These are phyloP conservation scores for Leccinum variicolor DNA, from an alignment of 768 basidiomycete genomes.

Conservation along the genomic window DNA sequence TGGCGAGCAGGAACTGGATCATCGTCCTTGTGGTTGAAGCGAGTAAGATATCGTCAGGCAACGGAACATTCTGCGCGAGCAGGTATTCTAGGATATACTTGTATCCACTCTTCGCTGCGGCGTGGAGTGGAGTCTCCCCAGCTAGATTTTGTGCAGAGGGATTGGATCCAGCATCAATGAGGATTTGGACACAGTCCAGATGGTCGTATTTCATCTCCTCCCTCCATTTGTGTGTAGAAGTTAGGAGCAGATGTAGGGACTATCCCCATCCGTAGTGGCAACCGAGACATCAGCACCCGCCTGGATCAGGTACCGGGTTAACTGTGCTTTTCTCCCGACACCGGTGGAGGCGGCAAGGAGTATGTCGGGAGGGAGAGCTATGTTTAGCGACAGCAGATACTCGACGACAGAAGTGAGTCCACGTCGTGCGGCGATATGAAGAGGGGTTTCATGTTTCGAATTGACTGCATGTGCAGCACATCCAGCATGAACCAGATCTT, in stretches of 20 bases:
- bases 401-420: background rate
- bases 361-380: background rate
- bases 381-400: background rate
- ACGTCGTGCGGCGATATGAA: background rate
- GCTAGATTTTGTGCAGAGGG: background rate
- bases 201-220: background rate
- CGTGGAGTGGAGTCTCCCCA: background rate
- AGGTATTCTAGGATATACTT: background rate
- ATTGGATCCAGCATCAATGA: conserved; percentile 2
- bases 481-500: background rate
- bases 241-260: background rate
- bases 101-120: background rate
- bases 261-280: background rate
- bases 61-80: background rate
- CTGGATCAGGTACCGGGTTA: background rate
- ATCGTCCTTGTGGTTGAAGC: background rate
- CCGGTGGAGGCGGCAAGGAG: background rate
- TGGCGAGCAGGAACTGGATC: background rate
- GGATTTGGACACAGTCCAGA: background rate
- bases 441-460: background rate
- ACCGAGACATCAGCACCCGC: background rate
- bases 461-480: background rate
- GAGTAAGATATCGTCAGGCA: background rate
- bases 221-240: fast-evolving
- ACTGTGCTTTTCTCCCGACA: background rate